Base-by-base conservation (phyloP, 164 flowering plant species). In the Saururus chinensis region DNA sequence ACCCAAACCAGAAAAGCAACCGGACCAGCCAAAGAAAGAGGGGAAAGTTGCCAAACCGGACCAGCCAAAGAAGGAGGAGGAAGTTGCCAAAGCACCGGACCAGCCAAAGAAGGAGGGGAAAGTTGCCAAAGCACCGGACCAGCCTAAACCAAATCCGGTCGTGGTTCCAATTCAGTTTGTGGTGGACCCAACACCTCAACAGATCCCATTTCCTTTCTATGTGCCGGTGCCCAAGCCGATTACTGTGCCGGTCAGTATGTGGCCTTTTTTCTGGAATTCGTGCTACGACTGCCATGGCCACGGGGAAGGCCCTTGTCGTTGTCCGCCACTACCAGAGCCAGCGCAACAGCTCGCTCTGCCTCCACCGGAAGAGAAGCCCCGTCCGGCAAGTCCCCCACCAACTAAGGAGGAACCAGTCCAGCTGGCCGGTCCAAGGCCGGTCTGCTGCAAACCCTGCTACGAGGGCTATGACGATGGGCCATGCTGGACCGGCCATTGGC, bases 401-500 rank as follows among this genome's bases (percentile, higher is more conserved):
- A 30, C 37, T 6, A 30, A 30, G 37, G 4, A 2, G 24, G 45
- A 21, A 9, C 10, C 1, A 14, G 23, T 45, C 17, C 23, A 6
- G 45, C 45, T 16, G 23, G 42, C 19, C 20, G 37, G 37, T 30
- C 24, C 8, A 42, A 58, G 59, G 56, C 30, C n/a, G 30, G 40
- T 30, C 51, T 53, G n/a, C 58, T 62, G 58, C 30, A 20, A 30
- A 7, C 58, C 57, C 24, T 62, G 57, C 17, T 53, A 21, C 49
- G 57, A 53, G 56, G 64, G 55, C 12, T 30, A 35, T 19, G 30
- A 24, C 22, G 42, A 1, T 9, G 40, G 56, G 24, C 56, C 40
- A 12, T 62, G 65, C 57, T 26, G 20, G 22, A 25, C 30, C 21
- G 19, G 65, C 4, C 24, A 23, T 30, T 21, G 30, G 30, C 23